Evolutionary conservation across 139 green algal genomes (phyloP).

Genomic region (Deuterostichococcus epilithicus): DNA sequence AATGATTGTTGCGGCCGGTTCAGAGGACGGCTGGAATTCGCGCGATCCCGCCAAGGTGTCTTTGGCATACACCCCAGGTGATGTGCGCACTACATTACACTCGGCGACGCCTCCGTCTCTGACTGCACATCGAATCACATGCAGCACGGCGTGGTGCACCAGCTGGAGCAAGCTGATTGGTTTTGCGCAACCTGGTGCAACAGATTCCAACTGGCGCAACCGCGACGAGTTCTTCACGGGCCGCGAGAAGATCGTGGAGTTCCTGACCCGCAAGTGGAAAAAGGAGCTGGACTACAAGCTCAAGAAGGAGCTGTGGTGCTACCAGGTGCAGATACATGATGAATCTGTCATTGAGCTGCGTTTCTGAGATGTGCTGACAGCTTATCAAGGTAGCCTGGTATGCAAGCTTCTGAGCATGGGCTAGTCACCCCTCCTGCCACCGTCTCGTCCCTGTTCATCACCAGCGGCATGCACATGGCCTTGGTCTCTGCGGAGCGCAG

Average conservation of each 20-base stretch:
- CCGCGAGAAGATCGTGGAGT: conserved; percentile 38
- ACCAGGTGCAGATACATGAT: conserved; percentile 4
- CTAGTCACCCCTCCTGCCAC: too few species aligned
- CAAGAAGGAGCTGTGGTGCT: conserved; percentile 54
- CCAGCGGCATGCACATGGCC: neutral
- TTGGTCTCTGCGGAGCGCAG: too few species aligned
- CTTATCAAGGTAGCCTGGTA: too few species aligned
- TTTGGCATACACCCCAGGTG: conserved; percentile 42
- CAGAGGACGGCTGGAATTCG: too few species aligned
- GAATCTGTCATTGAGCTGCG: too few species aligned
- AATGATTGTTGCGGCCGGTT: too few species aligned
- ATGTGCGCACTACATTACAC: neutral
- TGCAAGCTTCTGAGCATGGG: too few species aligned
- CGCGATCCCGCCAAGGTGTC: conserved; percentile 36
- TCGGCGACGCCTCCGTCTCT: neutral
- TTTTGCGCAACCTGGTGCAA: neutral
- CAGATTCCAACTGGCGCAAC: conserved; percentile 62
- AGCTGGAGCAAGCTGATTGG: neutral
- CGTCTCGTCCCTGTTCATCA: too few species aligned
- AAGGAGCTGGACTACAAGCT: conserved; percentile 59
- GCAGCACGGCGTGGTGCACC: neutral
- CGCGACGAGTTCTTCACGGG: conserved; percentile 51
- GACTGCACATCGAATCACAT: neutral
- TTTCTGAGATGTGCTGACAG: too few species aligned
- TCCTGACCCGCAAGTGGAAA: conserved; percentile 54